Evolutionary conservation across 139 green algal species (phyloP).

Genomic region (Bryopsis sp.): DNA sequence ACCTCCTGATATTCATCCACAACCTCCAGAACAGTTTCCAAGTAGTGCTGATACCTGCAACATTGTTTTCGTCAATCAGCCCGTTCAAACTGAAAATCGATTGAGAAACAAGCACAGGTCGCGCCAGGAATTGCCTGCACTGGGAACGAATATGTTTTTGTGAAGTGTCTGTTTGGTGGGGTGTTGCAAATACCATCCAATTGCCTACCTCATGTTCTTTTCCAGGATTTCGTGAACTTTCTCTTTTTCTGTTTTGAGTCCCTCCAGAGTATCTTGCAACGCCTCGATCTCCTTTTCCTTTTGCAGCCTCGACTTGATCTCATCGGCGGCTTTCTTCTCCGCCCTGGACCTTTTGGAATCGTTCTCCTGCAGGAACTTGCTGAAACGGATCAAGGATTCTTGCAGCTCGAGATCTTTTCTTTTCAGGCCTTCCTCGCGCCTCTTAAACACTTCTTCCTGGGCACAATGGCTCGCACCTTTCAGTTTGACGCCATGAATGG

Average conservation of each 20-base stretch:
- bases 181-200: neutral
- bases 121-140: too few species aligned
- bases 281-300: conserved; percentile 76
- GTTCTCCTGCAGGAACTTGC: conserved; percentile 87
- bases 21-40: conserved; percentile 75
- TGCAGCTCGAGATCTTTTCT: conserved; percentile 84
- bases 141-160: too few species aligned
- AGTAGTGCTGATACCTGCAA: conserved; percentile 70
- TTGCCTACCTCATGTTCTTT: conserved; percentile 54
- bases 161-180: neutral
- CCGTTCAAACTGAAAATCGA: too few species aligned
- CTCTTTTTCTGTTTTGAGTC: conserved; percentile 59
- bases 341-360: conserved; percentile 75
- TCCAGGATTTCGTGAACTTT: conserved; percentile 52
- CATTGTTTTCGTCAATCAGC: too few species aligned
- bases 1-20: conserved; percentile 81
- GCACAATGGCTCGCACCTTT: too few species aligned
- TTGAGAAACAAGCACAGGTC: too few species aligned
- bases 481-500: too few species aligned
- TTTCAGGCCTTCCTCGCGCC: conserved; percentile 76
- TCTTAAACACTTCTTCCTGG: conserved; percentile 77
- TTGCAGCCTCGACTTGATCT: conserved; percentile 54
- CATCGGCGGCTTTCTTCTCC: conserved; percentile 72
- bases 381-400: conserved; percentile 84
- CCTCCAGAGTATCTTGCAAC: conserved; percentile 53